A percentile compares a stretch with the other conserved stretches of the same genome.
Evolutionary conservation across 805 yeast genomes (phyloP).

Genomic region (Lipomyces anomalus): DNA sequence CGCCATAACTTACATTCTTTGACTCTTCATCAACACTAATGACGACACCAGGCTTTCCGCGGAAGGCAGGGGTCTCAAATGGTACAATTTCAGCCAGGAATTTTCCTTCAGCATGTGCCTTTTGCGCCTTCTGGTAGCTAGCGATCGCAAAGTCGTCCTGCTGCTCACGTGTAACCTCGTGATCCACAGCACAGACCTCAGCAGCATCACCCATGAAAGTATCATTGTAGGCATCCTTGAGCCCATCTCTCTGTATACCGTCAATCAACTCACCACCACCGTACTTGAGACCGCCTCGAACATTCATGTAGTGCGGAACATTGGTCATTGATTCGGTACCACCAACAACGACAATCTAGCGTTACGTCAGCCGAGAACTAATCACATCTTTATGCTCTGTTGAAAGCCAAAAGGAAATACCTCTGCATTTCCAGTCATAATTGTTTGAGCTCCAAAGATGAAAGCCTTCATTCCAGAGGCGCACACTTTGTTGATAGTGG

Average conservation of each 20-base stretch:
- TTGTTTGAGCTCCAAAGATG: constrained; percentile 84
- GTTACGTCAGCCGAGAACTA: too few species aligned
- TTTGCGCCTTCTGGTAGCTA: constrained; percentile 75
- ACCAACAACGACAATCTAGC: constrained; percentile 85
- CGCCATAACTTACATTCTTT: too few species aligned
- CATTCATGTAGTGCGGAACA: constrained; percentile 80
- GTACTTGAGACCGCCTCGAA: constrained; percentile 35
- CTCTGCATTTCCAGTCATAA: constrained; percentile 82
- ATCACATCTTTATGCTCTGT: too few species aligned
- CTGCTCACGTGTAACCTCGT: constrained; percentile 65
- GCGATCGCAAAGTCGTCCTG: constrained; percentile 80
- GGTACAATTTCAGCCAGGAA: constrained; percentile 77
- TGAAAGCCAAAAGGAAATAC: too few species aligned
- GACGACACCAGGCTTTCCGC: constrained; percentile 43
- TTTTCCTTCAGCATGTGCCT: constrained; percentile 66
- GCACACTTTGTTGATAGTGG: constrained; percentile 94
- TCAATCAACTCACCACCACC: constrained; percentile 55
- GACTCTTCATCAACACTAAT: constrained; percentile 75
- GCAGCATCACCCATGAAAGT: constrained; percentile 96
- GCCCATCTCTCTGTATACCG: constrained; percentile 68
- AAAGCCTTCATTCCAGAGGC: constrained; percentile 93
- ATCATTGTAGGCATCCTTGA: constrained; percentile 80
- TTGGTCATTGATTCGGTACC: constrained; percentile 98
- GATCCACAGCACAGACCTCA: constrained; percentile 88
- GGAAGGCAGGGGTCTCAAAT: constrained; percentile 46